Evolutionary conservation across 345 rosid species (phyloP).

Genomic region (Salix brachista): DNA sequence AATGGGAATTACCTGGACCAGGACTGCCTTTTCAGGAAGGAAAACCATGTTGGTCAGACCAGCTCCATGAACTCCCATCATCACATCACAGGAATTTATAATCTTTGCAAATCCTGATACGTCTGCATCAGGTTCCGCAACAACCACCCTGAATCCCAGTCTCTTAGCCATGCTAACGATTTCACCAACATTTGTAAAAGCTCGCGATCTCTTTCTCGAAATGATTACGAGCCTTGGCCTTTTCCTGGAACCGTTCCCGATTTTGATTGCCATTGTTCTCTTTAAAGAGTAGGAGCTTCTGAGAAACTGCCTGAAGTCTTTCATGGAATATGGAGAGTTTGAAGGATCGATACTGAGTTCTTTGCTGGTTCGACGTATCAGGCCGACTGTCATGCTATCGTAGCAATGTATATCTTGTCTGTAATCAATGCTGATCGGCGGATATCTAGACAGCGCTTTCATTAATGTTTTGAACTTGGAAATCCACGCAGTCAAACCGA

Average conservation of each 20-base stretch:
- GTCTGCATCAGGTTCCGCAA: slow-evolving; percentile 49
- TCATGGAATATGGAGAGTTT: slow-evolving; percentile 45
- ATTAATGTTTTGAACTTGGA: slow-evolving; percentile 43
- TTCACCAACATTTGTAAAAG: slow-evolving; percentile 43
- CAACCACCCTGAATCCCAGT: slow-evolving; percentile 49
- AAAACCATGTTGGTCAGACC: slow-evolving; percentile 78
- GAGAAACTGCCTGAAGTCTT: slow-evolving; percentile 55
- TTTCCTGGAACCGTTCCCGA: slow-evolving; percentile 10
- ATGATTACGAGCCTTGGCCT: slow-evolving; percentile 58
- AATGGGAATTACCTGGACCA: slow-evolving; percentile 66
- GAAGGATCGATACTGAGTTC: slow-evolving; percentile 63
- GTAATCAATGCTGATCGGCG: slow-evolving; percentile 48
- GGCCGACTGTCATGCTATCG: slow-evolving; percentile 48
- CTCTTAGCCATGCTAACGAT: slow-evolving; percentile 40
- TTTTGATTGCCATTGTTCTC: slow-evolving; percentile 28
- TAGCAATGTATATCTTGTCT: slow-evolving; percentile 56
- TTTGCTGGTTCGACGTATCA: slow-evolving; percentile 40
- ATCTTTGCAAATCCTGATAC: slow-evolving; percentile 38
- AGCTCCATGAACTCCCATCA: slow-evolving; percentile 90
- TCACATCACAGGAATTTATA: slow-evolving; percentile 73
- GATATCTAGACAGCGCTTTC: slow-evolving; percentile 45
- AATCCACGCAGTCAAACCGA: slow-evolving; percentile 41
- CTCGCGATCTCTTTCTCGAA: slow-evolving; percentile 49
- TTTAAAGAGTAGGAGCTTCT: slow-evolving; percentile 49
- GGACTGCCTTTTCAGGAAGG: slow-evolving; percentile 65